Evolutionary conservation across 371 early-diverging fungal genomes (phyloP), one percentile per base, ranked within the genome.

Genomic region (Mortierella sp.): DNA sequence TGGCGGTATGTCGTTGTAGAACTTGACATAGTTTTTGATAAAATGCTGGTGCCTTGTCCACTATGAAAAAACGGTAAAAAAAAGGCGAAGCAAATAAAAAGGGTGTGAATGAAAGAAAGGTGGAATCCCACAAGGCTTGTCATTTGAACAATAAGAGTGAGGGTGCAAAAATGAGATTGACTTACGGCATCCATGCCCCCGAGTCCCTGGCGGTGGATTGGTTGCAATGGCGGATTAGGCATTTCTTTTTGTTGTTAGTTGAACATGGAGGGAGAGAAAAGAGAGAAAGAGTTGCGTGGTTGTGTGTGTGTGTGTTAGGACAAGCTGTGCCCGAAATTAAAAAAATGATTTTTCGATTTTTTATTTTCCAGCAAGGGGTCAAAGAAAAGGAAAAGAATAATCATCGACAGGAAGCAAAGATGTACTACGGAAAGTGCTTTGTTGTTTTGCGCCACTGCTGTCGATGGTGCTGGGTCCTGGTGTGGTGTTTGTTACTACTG

Each of bases 101-200:
- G 55, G 61, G 37, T 58, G 44, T 14, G 67, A 66, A 40, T 67
- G 16, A 43, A 19, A 22, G 19, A 16, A 16, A 9, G 19, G 19
- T 22, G 31, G 61, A 58, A 34, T 58, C 61, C 14, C 6, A 48
- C n/a, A 22, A 2, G 4, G 9, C 61, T 31, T 2, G 19, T 19
- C 37, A 29, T 34, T 34, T 22, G 19, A 31, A 31, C 9, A 2
- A 19, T 34, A 2, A 10, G 29, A 13, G 24, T 53, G 61, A n/a
- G 34, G 8, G 3, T 55, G 31, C 61, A 5, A n/a, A n/a, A n/a
- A n/a, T n/a, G n/a, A n/a, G n/a, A n/a, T n/a, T n/a, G n/a, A 55
- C 43, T 53, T 80, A 80, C 80, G 24, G 76, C 69, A 41, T 80
- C 80, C 72, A 71, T 64, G 24, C 72, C 70, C 48, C 48, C 65